Percentiles rank a stretch among this genome's conserved stretches.
Conservation (phyloP, 495 filamentous ascomycete genomes). For the Lasiosphaeriaceae sp. region DNA sequence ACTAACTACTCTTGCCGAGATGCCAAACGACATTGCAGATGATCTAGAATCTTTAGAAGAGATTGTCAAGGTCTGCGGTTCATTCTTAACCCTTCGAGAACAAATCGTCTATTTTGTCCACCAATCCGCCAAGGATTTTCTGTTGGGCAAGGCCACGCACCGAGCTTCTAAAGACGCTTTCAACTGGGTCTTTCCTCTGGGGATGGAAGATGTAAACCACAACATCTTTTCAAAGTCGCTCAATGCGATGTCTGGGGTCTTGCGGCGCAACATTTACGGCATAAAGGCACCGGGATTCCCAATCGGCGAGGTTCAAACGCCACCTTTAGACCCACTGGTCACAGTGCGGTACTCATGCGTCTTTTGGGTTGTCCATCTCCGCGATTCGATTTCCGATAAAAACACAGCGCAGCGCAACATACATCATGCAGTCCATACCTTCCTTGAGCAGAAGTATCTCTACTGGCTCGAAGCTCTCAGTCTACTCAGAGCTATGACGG, state of each 20-base stretch:
- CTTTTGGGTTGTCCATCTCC: constrained; percentile 37
- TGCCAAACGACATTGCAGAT: constrained; percentile 4
- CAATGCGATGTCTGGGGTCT: constrained; percentile 11
- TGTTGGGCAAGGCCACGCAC: constrained; percentile 9
- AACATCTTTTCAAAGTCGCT: constrained; percentile 29
- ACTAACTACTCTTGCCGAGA: constrained; percentile 12
- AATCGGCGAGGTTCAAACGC: constrained; percentile 13
- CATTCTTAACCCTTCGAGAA: constrained; percentile 27
- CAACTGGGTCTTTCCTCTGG: constrained; percentile 6
- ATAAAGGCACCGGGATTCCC: constrained; percentile 8
- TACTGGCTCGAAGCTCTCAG: constrained; percentile 26
- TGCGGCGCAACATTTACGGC: constrained; percentile 17
- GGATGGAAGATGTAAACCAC: constrained; percentile 1
- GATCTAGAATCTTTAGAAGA: not conserved
- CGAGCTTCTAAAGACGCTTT: constrained; percentile 5
- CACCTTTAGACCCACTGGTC: constrained; percentile 29
- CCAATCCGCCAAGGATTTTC: constrained; percentile 39
- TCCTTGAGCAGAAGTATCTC: constrained; percentile 18
- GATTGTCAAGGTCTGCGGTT: constrained; percentile 24
- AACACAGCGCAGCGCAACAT: not conserved
- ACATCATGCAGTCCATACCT: not conserved
- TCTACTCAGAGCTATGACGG: constrained; percentile 25
- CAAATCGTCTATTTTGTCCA: constrained; percentile 30
- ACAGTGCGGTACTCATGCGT: constrained; percentile 33
- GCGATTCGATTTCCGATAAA: constrained; percentile 13